Percentiles rank a stretch among this genome's conserved stretches.
Conservation (phyloP, 2,329 filamentous ascomycete species). For the Ophiostoma montium region DNA sequence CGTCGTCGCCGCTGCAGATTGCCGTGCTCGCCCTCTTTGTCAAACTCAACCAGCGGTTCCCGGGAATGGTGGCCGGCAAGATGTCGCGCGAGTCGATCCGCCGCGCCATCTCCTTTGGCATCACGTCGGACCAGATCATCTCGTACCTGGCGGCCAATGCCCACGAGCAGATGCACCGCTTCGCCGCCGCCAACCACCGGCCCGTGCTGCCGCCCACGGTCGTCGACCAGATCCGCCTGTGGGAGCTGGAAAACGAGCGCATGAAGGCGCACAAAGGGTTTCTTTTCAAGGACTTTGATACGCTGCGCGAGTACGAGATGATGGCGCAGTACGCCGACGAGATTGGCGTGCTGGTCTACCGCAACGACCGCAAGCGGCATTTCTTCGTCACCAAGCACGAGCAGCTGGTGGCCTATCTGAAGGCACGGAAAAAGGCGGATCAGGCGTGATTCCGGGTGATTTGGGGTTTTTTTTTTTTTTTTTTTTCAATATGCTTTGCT, state of each 20-base stretch:
- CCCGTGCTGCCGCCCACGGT: conserved; percentile 87
- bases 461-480: not conserved
- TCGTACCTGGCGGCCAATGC: conserved; percentile 84
- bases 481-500: not conserved
- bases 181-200: conserved; percentile 38
- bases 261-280: conserved; percentile 77
- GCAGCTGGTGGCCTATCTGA: conserved; percentile 71
- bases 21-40: conserved; percentile 85
- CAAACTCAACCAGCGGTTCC: conserved; percentile 77
- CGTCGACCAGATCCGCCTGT: conserved; percentile 90
- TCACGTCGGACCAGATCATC: conserved; percentile 91
- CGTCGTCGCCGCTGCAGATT: conserved; percentile 83
- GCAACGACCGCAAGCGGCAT: conserved; percentile 61
- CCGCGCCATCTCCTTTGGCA: conserved; percentile 74
- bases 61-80: conserved; percentile 85
- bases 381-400: conserved; percentile 91
- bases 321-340: conserved; percentile 72
- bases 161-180: conserved; percentile 80
- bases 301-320: conserved; percentile 52
- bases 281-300: conserved; percentile 78
- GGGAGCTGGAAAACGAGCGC: conserved; percentile 93
- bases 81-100: conserved; percentile 81
- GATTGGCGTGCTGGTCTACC: conserved; percentile 81
- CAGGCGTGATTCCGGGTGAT: not conserved
- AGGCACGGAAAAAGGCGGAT: conserved; percentile 42